phyloP scores from a whole-genome alignment of 768 basidiomycete genomes.

The Podaxis sp. region DNA sequence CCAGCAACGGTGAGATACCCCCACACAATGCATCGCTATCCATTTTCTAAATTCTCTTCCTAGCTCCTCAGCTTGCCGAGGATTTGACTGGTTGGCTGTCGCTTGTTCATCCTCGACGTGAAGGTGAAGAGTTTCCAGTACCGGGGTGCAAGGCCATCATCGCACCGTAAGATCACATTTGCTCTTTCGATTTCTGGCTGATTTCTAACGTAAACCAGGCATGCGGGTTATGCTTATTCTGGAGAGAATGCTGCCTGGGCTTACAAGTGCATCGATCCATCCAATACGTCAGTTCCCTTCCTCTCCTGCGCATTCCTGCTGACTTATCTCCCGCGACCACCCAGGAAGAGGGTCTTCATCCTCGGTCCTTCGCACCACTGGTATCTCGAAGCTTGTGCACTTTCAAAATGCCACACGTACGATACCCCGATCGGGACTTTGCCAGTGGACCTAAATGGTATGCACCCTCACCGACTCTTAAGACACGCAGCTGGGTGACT shows the following conservation, averaged over 20 bases:
- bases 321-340: constrained; percentile 1
- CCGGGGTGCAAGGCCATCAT: constrained; percentile 80
- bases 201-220: constrained; percentile 41
- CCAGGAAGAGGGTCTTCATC: constrained; percentile 87
- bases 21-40: background rate
- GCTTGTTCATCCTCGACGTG: constrained; percentile 41
- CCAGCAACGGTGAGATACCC: constrained; percentile 47
- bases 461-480: constrained; percentile 21
- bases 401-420: constrained; percentile 75
- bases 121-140: constrained; percentile 49
- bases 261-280: constrained; percentile 81
- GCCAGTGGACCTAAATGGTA: constrained; percentile 75
- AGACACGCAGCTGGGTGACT: background rate
- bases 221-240: constrained; percentile 95
- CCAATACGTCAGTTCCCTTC: constrained; percentile 62
- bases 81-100: constrained; percentile 66
- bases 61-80: constrained; percentile 52
- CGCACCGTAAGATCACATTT: constrained; percentile 59
- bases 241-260: constrained; percentile 96
- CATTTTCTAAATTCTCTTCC: constrained; percentile 5
- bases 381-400: constrained; percentile 82
- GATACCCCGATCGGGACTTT: constrained; percentile 84
- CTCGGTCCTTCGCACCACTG: constrained; percentile 95
- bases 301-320: constrained; percentile 5
- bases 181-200: background rate